Evolutionary conservation across 2,329 filamentous ascomycete species (phyloP), one percentile per base, ranked within the genome.

Genomic region (Xylaria sp.): DNA sequence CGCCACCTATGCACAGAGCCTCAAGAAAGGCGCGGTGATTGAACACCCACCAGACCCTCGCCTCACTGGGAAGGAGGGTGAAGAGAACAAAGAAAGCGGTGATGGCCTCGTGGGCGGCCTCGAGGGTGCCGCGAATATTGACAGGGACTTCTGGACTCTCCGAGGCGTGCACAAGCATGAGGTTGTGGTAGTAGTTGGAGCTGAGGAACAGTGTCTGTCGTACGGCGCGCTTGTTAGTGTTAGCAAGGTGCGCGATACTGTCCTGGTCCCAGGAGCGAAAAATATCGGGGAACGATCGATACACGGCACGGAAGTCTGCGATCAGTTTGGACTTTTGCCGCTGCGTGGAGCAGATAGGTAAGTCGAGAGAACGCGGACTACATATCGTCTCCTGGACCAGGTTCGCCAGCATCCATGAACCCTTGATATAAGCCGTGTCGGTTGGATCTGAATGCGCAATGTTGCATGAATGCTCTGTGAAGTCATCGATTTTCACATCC

Each of bases 11-110:
- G 73, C 84, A 90, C 69, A 87, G 72, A 37, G 87, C 87, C 76
- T 92, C 89, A 55, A 92, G 79, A 69, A 92, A 92, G 0, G 89
- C 89, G 1, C 90, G 79, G 70, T 92, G 90, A 71, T 91, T 90
- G 66, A 92, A 91, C 0, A 91, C 88, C 89, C 89, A 93, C 89
- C 89, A 92, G 0, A 92, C 89, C 11, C 86, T 81, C 1, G 88
- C 88, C 75, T 93, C 90, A 13, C 78, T 78, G 65, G 87, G 84
- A 63, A 92, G 85, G 10, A 90, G 75, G 44, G 77, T 78, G 73
- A 86, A 90, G 5, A 92, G 79, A 59, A 91, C 79, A 71, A 92
- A 92, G 70, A 92, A 93, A 1, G 88, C 79, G 50, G 80, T 82
- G 52, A 93, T 83, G 3, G 89, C 89, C 69, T 89, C 87, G 67